Conservation (phyloP, 2,329 filamentous ascomycete species). For the Apiospora rasikravindrae region DNA sequence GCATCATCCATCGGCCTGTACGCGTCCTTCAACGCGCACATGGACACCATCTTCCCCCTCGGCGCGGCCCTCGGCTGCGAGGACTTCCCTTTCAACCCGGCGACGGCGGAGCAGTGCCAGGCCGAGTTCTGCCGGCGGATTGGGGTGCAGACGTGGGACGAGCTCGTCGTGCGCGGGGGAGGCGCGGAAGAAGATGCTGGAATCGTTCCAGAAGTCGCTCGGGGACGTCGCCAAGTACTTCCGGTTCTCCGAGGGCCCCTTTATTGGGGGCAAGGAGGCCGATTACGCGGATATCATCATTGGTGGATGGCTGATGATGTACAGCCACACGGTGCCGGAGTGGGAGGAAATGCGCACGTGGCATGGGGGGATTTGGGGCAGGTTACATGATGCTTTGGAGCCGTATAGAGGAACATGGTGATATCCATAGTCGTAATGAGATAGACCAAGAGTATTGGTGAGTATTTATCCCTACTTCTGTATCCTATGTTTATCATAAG, state of each 20-base stretch:
- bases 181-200: slow-evolving; percentile 27
- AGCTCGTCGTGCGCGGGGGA: slow-evolving; percentile 32
- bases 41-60: slow-evolving; percentile 59
- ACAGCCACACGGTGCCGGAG: slow-evolving; percentile 26
- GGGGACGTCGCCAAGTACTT: slow-evolving; percentile 31
- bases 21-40: slow-evolving; percentile 56
- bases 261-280: slow-evolving; percentile 30
- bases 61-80: slow-evolving; percentile 47
- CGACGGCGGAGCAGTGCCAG: slow-evolving; percentile 47
- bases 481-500: background rate
- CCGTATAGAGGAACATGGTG: slow-evolving; percentile 28
- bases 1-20: slow-evolving; percentile 40
- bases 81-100: slow-evolving; percentile 56
- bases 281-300: slow-evolving; percentile 36
- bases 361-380: slow-evolving; percentile 32
- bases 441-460: background rate
- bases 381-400: slow-evolving; percentile 31
- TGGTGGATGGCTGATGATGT: slow-evolving; percentile 34
- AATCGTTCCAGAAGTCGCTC: slow-evolving; percentile 23
- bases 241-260: slow-evolving; percentile 27
- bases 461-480: background rate
- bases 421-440: background rate
- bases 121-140: slow-evolving; percentile 55
- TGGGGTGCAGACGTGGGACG: slow-evolving; percentile 50
- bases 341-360: slow-evolving; percentile 33